Conservation (phyloP, 2,329 filamentous ascomycete genomes). For the Pestalotiopsis fici region DNA sequence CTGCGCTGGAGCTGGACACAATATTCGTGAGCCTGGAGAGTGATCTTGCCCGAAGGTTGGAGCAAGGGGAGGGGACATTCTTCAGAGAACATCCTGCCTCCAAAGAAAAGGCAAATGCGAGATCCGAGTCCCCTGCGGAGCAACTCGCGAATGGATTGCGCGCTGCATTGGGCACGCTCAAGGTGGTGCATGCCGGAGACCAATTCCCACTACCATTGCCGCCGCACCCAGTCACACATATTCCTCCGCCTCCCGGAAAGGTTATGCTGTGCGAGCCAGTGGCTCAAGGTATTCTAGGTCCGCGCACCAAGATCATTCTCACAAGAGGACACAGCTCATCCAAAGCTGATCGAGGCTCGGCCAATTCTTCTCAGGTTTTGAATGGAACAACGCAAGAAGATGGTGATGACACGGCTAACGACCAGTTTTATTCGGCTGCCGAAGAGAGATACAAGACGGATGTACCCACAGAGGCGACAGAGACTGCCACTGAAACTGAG, state of each 20-base stretch:
- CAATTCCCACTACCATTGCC: conserved; percentile 75
- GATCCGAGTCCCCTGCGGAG: conserved; percentile 46
- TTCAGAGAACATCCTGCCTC: conserved; percentile 60
- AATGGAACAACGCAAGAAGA: conserved; percentile 64
- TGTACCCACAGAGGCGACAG: conserved; percentile 58
- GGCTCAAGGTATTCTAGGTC: conserved; percentile 77
- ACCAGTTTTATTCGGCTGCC: conserved; percentile 89
- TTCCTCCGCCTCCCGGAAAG: conserved; percentile 80
- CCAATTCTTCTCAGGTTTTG: conserved; percentile 51
- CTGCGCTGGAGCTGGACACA: conserved; percentile 78
- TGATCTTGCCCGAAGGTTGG: conserved; percentile 75
- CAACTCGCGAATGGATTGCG: conserved; percentile 68
- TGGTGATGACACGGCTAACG: conserved; percentile 82
- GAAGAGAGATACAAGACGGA: conserved; percentile 72
- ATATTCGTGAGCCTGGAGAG: conserved; percentile 86
- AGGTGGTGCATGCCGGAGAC: conserved; percentile 83
- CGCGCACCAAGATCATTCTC: conserved; percentile 82
- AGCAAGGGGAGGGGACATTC: conserved; percentile 82
- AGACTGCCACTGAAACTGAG: conserved; percentile 61
- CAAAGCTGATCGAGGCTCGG: conserved; percentile 51
- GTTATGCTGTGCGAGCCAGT: conserved; percentile 95
- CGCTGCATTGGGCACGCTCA: conserved; percentile 70
- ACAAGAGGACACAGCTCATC: conserved; percentile 62
- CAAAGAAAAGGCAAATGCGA: conserved; percentile 30
- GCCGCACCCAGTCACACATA: conserved; percentile 84